Conservation (phyloP, 352 stramenopile genomes). For the Pythium chondricola region DNA sequence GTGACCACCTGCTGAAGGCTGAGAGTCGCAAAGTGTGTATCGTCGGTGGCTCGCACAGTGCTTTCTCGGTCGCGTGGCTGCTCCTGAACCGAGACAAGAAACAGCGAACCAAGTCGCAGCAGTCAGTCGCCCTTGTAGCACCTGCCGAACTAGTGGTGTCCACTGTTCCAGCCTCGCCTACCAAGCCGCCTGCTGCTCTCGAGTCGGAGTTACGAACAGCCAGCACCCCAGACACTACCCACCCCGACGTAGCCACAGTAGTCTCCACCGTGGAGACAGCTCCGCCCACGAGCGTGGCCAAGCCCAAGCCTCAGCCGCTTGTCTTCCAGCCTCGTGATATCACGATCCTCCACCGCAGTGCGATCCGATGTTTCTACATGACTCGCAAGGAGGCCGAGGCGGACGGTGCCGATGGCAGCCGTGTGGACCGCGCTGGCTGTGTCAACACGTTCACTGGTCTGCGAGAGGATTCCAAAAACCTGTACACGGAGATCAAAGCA, state of each 20-base stretch:
- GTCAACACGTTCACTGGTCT: conserved; percentile 85
- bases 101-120: conserved; percentile 4
- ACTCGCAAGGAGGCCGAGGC: conserved; percentile 74
- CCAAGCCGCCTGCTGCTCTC: not conserved
- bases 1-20: conserved; percentile 33
- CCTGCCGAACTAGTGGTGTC: too few relatives aligned
- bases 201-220: not conserved
- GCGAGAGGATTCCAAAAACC: conserved; percentile 71
- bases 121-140: not conserved
- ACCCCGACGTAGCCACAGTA: not conserved
- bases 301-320: not conserved
- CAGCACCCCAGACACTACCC: not conserved
- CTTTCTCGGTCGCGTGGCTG: conserved; percentile 80
- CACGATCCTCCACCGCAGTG: conserved; percentile 69
- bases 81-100: conserved; percentile 55
- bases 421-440: conserved; percentile 53
- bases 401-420: conserved; percentile 50
- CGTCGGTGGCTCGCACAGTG: conserved; percentile 79
- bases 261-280: not conserved
- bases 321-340: conserved; percentile 69
- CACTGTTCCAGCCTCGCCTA: not conserved
- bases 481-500: conserved; percentile 60
- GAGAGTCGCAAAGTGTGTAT: conserved; percentile 66
- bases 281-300: not conserved
- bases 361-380: conserved; percentile 74